Percentiles rank a stretch among this genome's conserved stretches.
phyloP scores from a whole-genome alignment of 164 flowering plant genomes.

The Malania oleifera region DNA sequence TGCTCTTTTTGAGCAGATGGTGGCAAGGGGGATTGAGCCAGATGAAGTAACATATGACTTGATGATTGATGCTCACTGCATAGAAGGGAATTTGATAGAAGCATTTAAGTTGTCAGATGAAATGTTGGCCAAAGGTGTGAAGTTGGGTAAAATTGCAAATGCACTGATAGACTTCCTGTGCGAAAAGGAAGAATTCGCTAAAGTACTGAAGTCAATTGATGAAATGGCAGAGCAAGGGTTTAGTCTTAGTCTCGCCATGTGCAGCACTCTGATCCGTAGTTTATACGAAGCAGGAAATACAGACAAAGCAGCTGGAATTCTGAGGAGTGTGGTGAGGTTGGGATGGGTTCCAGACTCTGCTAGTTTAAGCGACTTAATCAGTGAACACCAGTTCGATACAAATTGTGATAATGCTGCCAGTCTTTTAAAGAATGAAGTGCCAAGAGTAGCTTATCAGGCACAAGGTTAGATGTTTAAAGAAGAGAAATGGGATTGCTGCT shows the following conservation, averaged over 20 bases:
- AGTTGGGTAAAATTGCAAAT: background rate
- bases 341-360: background rate
- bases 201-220: background rate
- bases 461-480: background rate
- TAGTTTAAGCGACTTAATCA: background rate
- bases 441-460: background rate
- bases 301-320: background rate
- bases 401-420: background rate
- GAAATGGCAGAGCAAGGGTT: background rate
- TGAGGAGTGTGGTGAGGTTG: background rate
- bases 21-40: slow-evolving; percentile 43
- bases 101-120: slow-evolving; percentile 42
- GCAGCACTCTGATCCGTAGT: background rate
- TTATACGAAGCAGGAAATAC: background rate
- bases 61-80: slow-evolving; percentile 33
- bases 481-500: background rate
- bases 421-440: background rate
- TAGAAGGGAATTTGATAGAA: slow-evolving; percentile 35
- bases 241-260: background rate
- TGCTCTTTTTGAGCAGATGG: slow-evolving; percentile 51
- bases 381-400: background rate
- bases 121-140: slow-evolving; percentile 31
- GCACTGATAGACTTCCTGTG: background rate
- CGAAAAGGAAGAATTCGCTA: background rate
- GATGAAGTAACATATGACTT: slow-evolving; percentile 36